These are phyloP conservation scores for Gamsiella multidivaricata DNA, from an alignment of 192 early-diverging fungal genomes.

Conservation along the genomic window DNA sequence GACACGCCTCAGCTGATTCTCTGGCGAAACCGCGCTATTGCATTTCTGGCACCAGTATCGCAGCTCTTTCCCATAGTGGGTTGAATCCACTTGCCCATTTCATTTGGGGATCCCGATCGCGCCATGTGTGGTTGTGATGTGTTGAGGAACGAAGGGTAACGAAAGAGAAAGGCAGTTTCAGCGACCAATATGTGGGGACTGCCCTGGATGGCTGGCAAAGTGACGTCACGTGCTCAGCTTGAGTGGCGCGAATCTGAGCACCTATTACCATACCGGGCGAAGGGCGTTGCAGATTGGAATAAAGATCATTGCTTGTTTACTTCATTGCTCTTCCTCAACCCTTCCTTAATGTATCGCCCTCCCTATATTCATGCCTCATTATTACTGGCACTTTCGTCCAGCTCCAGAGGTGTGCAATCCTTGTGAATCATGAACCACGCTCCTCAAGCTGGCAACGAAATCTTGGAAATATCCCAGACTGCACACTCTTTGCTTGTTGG, in stretches of 20 bases:
- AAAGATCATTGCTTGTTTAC: too few relatives aligned
- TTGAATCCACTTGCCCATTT: conserved; percentile 41
- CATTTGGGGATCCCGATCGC: conserved; percentile 53
- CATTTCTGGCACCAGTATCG: neutral
- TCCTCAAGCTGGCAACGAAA: conserved; percentile 11
- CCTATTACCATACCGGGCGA: too few relatives aligned
- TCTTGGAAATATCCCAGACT: neutral
- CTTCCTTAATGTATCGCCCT: too few relatives aligned
- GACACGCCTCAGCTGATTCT: neutral
- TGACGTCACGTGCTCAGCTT: too few relatives aligned
- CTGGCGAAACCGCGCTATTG: neutral
- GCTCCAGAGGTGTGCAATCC: neutral
- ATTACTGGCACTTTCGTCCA: neutral
- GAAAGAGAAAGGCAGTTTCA: neutral
- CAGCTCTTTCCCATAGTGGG: neutral
- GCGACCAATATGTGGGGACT: too few relatives aligned
- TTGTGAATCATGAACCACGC: conserved; percentile 1
- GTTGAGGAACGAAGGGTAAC: neutral
- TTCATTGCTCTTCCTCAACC: too few relatives aligned
- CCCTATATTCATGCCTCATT: too few relatives aligned
- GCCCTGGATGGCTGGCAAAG: too few relatives aligned
- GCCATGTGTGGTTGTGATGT: conserved; percentile 31
- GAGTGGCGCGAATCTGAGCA: too few relatives aligned
- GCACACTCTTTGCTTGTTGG: neutral
- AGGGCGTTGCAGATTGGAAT: too few relatives aligned